These are phyloP conservation scores for Eucalyptus camaldulensis DNA, from an alignment of 345 rosid genomes.

Conservation along the genomic window DNA sequence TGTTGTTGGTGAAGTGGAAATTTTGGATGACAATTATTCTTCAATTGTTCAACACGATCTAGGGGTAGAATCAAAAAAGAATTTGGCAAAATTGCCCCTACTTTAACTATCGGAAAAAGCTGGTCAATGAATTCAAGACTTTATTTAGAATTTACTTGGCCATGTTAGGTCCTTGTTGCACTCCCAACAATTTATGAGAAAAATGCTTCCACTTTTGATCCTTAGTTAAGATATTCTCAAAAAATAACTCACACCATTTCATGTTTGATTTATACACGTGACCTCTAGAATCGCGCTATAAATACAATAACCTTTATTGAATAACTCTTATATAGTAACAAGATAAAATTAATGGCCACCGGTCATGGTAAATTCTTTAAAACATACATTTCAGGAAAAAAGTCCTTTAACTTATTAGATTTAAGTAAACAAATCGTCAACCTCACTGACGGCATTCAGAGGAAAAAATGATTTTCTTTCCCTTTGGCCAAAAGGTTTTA, in stretches of 20 bases:
- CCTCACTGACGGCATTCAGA: not conserved
- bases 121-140: not conserved
- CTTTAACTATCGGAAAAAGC: no score
- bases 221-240: rapidly evolving
- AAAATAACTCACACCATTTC: not conserved
- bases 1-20: not conserved
- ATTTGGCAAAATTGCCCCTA: not conserved
- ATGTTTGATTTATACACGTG: not conserved
- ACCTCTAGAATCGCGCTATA: not conserved
- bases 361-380: not conserved
- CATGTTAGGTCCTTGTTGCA: not conserved
- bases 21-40: not conserved
- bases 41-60: not conserved
- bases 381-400: not conserved
- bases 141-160: not conserved
- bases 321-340: not conserved
- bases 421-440: not conserved
- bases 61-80: no score
- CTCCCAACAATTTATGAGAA: no score
- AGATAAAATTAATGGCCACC: not conserved
- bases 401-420: not conserved
- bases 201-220: not conserved
- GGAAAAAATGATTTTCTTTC: not conserved
- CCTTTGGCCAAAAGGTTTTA: not conserved
- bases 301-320: not conserved